phyloP scores from a whole-genome alignment of 139 green algal genomes.

The Coccomyxa sp. region DNA sequence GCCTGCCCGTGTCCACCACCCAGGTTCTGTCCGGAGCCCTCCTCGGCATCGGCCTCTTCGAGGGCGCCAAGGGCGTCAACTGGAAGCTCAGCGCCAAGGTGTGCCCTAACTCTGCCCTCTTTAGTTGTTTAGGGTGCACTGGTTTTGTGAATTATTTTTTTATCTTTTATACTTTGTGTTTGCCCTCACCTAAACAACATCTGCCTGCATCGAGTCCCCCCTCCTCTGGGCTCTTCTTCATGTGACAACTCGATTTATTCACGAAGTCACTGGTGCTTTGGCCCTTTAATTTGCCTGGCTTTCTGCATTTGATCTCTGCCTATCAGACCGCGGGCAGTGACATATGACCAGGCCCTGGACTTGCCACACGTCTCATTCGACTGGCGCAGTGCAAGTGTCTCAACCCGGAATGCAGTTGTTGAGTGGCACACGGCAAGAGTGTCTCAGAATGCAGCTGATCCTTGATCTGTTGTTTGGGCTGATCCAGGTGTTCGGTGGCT shows the following conservation, averaged over 20 bases:
- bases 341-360: not conserved
- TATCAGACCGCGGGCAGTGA: too few species aligned
- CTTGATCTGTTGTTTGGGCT: not conserved
- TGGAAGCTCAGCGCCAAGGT: not conserved
- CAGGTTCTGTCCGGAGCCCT: constrained; percentile 37
- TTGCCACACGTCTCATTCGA: not conserved
- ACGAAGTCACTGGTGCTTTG: not conserved
- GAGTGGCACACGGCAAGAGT: not conserved
- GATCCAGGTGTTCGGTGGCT: constrained; percentile 18
- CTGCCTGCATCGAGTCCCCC: not conserved
- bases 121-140: not conserved
- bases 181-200: too few species aligned
- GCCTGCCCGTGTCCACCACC: constrained; percentile 42
- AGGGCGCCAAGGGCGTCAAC: constrained; percentile 13
- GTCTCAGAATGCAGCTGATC: not conserved
- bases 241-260: not conserved
- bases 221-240: not conserved
- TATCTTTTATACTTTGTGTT: too few species aligned
- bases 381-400: not conserved
- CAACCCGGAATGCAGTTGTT: not conserved
- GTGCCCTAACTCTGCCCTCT: not conserved
- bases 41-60: not conserved
- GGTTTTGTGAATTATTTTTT: too few species aligned
- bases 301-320: too few species aligned
- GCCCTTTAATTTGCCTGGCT: too few species aligned